phyloP scores from a whole-genome alignment of 2,329 filamentous ascomycete species.

The Cladosporium colombiae region DNA sequence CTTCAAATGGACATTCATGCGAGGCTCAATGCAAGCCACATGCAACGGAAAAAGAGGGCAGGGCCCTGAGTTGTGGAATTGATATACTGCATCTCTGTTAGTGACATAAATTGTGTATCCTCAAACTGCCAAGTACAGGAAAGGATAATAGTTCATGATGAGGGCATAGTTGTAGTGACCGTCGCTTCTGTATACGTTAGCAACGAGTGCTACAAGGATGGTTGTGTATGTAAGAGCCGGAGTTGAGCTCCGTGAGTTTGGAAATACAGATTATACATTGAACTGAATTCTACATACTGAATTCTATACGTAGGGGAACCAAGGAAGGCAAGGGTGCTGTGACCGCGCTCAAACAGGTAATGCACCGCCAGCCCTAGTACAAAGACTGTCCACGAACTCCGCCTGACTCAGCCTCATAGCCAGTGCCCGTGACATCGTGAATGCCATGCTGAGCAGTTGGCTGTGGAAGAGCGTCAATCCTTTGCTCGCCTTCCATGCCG shows the following conservation, averaged over 20 bases:
- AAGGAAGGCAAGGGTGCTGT: background rate
- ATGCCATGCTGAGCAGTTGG: conserved; percentile 32
- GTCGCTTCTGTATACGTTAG: too few relatives aligned
- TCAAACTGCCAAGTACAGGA: too few relatives aligned
- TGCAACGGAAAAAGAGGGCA: conserved; percentile 1
- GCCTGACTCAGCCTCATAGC: conserved; percentile 29
- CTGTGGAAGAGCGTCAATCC: conserved; percentile 29
- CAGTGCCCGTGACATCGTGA: conserved; percentile 32
- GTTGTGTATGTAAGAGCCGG: background rate
- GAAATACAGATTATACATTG: background rate
- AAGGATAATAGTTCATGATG: too few relatives aligned
- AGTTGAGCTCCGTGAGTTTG: background rate
- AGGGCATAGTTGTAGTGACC: too few relatives aligned
- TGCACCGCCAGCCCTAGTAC: background rate
- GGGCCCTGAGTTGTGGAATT: background rate
- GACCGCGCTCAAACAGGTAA: background rate
- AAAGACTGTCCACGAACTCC: conserved; percentile 25
- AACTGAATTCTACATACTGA: background rate
- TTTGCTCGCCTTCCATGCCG: conserved; percentile 33
- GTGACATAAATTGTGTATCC: background rate
- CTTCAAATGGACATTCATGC: background rate
- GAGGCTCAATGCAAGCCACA: background rate
- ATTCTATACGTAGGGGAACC: background rate
- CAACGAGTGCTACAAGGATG: background rate
- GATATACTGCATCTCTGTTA: background rate